These are phyloP conservation scores for Penicillium tannophilum DNA, from an alignment of 495 filamentous ascomycete genomes.

Conservation along the genomic window DNA sequence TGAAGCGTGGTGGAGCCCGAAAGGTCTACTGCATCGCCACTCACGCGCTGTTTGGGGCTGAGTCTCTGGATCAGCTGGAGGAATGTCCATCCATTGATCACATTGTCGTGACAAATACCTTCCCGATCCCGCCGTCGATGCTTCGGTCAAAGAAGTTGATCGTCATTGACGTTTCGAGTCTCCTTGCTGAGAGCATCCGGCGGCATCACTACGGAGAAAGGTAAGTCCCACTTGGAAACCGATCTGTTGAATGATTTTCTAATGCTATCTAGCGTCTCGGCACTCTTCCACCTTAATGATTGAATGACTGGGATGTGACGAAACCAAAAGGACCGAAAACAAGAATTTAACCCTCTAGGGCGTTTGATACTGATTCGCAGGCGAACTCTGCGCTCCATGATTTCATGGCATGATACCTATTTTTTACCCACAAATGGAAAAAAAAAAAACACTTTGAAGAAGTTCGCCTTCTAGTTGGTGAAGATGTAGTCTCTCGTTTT, in stretches of 20 bases:
- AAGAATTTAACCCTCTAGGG: conserved; percentile 15
- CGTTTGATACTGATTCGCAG: conserved; percentile 31
- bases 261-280: conserved; percentile 67
- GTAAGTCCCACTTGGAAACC: conserved; percentile 34
- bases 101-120: conserved; percentile 96
- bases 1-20: conserved; percentile 87
- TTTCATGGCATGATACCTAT: conserved; percentile 35
- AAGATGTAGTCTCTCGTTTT: conserved; percentile 12
- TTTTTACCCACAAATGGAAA: conserved; percentile 16
- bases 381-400: conserved; percentile 21
- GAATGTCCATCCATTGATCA: conserved; percentile 87
- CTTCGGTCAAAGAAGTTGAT: conserved; percentile 79
- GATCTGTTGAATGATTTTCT: neutral
- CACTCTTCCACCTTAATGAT: conserved; percentile 70
- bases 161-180: conserved; percentile 81
- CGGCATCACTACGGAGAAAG: conserved; percentile 89
- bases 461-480: conserved; percentile 14
- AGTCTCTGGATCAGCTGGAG: conserved; percentile 88
- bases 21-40: conserved; percentile 98
- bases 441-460: conserved; percentile 13
- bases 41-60: conserved; percentile 88
- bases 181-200: conserved; percentile 89
- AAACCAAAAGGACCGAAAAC: conserved; percentile 9
- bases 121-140: conserved; percentile 79
- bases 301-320: conserved; percentile 31